Evolutionary conservation across 1,284 basidiomycete species (phyloP), one percentile per base, ranked within the genome.

Genomic region (Stygiomarasmius scandens): DNA sequence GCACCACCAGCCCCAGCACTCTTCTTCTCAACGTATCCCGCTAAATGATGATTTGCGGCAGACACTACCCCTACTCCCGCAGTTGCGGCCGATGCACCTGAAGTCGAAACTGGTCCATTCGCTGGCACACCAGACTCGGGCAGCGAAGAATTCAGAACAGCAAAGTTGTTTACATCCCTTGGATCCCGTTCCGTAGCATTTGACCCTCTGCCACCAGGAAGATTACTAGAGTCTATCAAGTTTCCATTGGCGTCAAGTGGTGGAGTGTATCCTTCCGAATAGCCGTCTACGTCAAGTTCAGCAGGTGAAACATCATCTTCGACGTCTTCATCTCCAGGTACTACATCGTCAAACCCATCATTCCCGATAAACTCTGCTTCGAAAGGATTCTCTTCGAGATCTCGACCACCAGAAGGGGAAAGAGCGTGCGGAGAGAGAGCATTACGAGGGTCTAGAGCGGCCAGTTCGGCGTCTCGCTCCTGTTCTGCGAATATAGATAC

Each of bases 111-210:
- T 2, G 80, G 72, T 0, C 84, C 81, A 64, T 80, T 83, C n/a
- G 86, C 85, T 41, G 78, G 81, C 25, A n/a, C n/a, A n/a, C 87
- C 90, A 3, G 85, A 86, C 1, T 77, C 85, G 1, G 91, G 92
- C 2, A 95, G 79, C 46, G 90, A 93, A 1, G 89, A 89, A 67
- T 95, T 89, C 29, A 96, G 81, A 16, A 95, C 91, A 2, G 92
- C 89, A 67, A 95, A 95, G 68, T 89, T 83, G 73, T 85, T 85
- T 61, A 77, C 74, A 62, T 53, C 51, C 29, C 6, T 84, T 79
- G 53, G 72, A 66, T 58, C 79, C 1, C 81, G 77, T 1, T 81
- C 80, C 46, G 80, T n/a, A n/a, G n/a, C n/a, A n/a, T n/a, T n/a
- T n/a, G n/a, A n/a, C n/a, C n/a, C n/a, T n/a, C n/a, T n/a, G n/a